Conservation (phyloP, 192 early-diverging fungal genomes). For the Podila clonocystis region DNA sequence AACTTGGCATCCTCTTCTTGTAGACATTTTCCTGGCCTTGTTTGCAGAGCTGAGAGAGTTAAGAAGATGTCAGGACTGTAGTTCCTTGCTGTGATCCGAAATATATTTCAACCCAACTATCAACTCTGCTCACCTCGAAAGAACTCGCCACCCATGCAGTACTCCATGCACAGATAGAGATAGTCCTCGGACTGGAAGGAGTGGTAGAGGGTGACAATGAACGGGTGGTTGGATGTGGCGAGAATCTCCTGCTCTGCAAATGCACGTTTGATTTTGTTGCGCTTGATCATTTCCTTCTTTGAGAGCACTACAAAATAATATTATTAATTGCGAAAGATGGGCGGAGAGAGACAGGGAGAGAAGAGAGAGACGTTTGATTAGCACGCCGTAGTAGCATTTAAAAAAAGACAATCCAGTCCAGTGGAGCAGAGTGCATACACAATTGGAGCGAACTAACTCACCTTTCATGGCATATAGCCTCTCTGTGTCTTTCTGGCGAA, state of each 20-base stretch:
- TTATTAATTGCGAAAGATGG: slow-evolving; percentile 10
- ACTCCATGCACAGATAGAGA: slow-evolving; percentile 90
- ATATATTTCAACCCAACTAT: background rate
- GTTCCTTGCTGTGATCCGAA: background rate
- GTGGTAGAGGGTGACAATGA: slow-evolving; percentile 90
- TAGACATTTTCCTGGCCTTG: slow-evolving; percentile 87
- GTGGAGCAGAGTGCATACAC: too few species aligned
- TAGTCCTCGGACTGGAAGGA: slow-evolving; percentile 89
- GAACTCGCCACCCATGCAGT: slow-evolving; percentile 91
- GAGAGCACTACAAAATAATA: slow-evolving; percentile 59
- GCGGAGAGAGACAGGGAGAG: background rate
- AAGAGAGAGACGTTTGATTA: too few species aligned
- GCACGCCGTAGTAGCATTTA: too few species aligned
- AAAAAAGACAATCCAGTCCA: too few species aligned
- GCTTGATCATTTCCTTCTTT: slow-evolving; percentile 97
- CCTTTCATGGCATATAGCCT: slow-evolving; percentile 98
- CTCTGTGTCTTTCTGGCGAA: slow-evolving; percentile 81
- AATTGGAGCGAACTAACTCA: slow-evolving; percentile 15
- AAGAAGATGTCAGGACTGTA: background rate
- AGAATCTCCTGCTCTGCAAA: slow-evolving; percentile 91
- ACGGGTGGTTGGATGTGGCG: slow-evolving; percentile 88
- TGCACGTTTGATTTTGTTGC: slow-evolving; percentile 98
- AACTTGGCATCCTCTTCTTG: slow-evolving; percentile 92
- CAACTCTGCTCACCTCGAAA: slow-evolving; percentile 67
- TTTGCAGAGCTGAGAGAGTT: slow-evolving; percentile 74